These are phyloP conservation scores for Porcisia deanei DNA, from an alignment of 208 protist species.

Conservation along the genomic window DNA sequence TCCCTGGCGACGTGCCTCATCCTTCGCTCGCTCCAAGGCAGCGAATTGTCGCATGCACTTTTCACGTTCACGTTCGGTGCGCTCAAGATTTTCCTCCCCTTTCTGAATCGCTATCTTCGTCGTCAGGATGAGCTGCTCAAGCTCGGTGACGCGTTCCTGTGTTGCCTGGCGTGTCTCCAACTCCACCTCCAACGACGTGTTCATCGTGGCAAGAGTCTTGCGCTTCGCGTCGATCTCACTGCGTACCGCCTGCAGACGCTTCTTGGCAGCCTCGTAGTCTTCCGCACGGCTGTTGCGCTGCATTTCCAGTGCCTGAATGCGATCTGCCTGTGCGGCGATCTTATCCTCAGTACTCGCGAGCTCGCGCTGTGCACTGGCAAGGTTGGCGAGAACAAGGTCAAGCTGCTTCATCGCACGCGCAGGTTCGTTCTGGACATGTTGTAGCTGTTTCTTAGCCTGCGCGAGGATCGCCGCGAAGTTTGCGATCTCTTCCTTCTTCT, in stretches of 20 bases:
- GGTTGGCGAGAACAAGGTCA: constrained; percentile 68
- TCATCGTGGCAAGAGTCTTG: constrained; percentile 87
- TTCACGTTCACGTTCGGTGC: constrained; percentile 73
- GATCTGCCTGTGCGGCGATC: constrained; percentile 53
- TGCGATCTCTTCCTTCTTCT: constrained; percentile 50
- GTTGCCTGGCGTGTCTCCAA: constrained; percentile 69
- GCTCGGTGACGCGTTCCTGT: constrained; percentile 67
- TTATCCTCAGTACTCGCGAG: constrained; percentile 65
- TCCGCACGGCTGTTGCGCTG: constrained; percentile 71
- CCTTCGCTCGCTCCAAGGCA: constrained; percentile 45
- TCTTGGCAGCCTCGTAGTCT: constrained; percentile 65
- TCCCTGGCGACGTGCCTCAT: constrained; percentile 37
- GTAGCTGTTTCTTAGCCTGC: constrained; percentile 66
- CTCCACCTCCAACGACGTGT: constrained; percentile 80
- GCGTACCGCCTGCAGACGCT: constrained; percentile 63
- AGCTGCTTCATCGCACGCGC: constrained; percentile 81
- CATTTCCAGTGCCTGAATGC: constrained; percentile 76
- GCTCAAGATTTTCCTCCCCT: constrained; percentile 67
- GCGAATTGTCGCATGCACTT: constrained; percentile 53
- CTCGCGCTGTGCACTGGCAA: constrained; percentile 68
- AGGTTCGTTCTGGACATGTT: constrained; percentile 82
- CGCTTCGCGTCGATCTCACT: constrained; percentile 79
- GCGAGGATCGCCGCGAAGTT: constrained; percentile 60
- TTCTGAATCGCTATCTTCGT: constrained; percentile 54
- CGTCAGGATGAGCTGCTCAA: constrained; percentile 76